These are phyloP conservation scores for Monsonia emarginata DNA, from an alignment of 441 rosid species.

Conservation along the genomic window DNA sequence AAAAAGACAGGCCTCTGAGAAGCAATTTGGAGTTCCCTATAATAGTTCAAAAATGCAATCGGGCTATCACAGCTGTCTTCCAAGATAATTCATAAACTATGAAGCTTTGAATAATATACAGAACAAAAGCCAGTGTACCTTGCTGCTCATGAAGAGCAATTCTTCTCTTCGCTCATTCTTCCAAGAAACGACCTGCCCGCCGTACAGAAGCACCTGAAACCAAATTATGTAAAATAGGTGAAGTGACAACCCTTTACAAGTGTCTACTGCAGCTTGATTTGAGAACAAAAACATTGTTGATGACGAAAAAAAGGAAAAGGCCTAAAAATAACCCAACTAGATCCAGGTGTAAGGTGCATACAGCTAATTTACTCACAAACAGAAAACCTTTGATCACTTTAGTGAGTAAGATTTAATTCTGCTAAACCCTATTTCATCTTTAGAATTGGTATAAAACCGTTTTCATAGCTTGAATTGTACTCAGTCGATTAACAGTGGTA, in stretches of 20 bases:
- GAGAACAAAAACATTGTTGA: not conserved
- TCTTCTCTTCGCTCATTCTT: slow-evolving; percentile 81
- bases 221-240: slow-evolving; percentile 17
- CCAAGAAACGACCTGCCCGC: slow-evolving; percentile 92
- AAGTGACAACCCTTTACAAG: not conserved
- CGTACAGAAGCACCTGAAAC: slow-evolving; percentile 71
- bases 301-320: not conserved
- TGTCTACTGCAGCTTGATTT: not conserved
- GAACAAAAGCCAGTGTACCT: slow-evolving; percentile 33
- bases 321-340: not conserved
- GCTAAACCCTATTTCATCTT: not conserved
- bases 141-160: slow-evolving; percentile 70
- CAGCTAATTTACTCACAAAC: not conserved
- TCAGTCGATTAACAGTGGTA: not conserved
- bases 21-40: not conserved
- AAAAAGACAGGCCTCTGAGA: not conserved
- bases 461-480: too few relatives aligned
- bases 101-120: not conserved
- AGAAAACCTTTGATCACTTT: not conserved
- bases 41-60: not conserved
- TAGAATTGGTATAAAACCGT: too few relatives aligned
- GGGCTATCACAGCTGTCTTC: too few relatives aligned
- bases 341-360: not conserved
- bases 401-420: not conserved
- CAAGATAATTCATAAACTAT: not conserved